phyloP scores from a whole-genome alignment of 2,329 filamentous ascomycete species.

The Alternaria arbusti region DNA sequence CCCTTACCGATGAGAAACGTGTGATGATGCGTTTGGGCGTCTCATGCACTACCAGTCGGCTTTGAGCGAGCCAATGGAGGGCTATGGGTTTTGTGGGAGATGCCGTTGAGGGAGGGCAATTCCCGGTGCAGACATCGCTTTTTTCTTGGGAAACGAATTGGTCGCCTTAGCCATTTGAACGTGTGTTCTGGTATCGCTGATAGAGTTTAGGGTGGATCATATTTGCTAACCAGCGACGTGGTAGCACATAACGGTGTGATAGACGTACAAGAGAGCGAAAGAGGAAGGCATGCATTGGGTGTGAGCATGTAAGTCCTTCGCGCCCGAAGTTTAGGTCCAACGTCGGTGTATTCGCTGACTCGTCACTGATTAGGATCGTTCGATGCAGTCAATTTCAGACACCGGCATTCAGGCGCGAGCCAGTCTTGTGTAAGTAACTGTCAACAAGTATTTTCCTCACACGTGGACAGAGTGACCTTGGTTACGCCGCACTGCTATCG shows the following conservation, averaged over 20 bases:
- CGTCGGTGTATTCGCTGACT: background rate
- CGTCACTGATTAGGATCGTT: background rate
- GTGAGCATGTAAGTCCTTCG: background rate
- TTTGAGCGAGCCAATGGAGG: background rate
- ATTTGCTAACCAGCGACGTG: background rate
- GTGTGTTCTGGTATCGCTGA: background rate
- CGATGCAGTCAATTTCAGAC: background rate
- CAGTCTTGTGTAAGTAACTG: background rate
- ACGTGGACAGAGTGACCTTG: background rate
- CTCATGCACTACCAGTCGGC: background rate
- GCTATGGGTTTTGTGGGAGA: background rate
- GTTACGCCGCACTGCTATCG: background rate
- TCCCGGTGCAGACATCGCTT: background rate
- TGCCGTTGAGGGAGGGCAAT: background rate
- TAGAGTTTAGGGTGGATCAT: background rate
- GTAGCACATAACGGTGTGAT: background rate
- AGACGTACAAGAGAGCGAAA: background rate
- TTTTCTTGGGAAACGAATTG: background rate
- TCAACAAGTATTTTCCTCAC: background rate
- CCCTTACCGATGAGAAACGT: background rate
- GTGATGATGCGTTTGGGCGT: background rate
- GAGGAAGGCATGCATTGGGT: background rate
- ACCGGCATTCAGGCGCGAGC: background rate
- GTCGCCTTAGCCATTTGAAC: background rate
- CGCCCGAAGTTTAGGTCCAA: background rate